Evolutionary conservation across 108 stramenopile genomes (phyloP).

Genomic region (Chaetoceros muelleri): DNA sequence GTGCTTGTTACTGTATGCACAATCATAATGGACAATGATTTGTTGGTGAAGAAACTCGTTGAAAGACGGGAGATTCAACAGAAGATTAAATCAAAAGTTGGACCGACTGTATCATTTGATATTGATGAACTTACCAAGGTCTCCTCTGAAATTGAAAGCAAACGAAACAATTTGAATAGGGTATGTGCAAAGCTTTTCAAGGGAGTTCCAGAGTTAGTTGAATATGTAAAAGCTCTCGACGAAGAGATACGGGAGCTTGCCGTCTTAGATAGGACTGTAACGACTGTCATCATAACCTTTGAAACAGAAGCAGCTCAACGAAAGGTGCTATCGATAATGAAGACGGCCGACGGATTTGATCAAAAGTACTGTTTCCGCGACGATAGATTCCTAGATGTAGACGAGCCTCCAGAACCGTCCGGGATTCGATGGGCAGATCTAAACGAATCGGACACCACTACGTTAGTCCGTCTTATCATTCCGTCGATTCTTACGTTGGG

Average conservation of each 20-base stretch:
- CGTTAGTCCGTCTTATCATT: not conserved
- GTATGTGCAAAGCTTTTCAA: slow-evolving; percentile 6
- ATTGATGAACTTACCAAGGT: slow-evolving; percentile 20
- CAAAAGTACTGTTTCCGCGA: not conserved
- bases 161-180: slow-evolving; percentile 14
- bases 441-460: not conserved
- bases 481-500: not conserved
- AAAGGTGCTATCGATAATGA: slow-evolving; percentile 1
- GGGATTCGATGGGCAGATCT: slow-evolving; percentile 3
- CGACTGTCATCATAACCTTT: slow-evolving; percentile 12
- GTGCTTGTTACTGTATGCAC: not conserved
- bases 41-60: not conserved
- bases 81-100: not conserved
- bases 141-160: slow-evolving; percentile 17
- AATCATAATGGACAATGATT: not conserved
- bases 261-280: not conserved
- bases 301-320: slow-evolving; percentile 15
- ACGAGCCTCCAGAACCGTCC: slow-evolving; percentile 6
- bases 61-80: slow-evolving; percentile 1
- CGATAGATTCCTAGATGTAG: slow-evolving; percentile 6
- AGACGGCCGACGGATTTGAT: not conserved
- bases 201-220: not conserved
- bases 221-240: not conserved
- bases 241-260: not conserved
- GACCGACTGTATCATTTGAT: slow-evolving; percentile 6